These are phyloP conservation scores for Debaryomycetaceae sp. DNA, from an alignment of 1,139 yeast species.

Conservation along the genomic window DNA sequence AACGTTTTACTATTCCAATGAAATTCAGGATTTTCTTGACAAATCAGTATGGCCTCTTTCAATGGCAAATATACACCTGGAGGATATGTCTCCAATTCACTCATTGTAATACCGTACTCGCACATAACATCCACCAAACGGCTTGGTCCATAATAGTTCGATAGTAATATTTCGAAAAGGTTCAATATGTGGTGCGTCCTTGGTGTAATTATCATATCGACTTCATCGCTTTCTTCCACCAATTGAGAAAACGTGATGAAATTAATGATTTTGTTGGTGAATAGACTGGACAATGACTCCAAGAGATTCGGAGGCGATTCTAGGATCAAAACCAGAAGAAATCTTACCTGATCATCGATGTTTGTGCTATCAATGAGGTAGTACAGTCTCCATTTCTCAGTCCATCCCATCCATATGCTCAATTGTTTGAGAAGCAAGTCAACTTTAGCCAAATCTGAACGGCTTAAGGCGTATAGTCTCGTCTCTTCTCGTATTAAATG, in stretches of 20 bases:
- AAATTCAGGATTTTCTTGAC: slow-evolving; percentile 55
- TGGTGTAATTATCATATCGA: slow-evolving; percentile 64
- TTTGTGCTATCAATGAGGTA: slow-evolving; percentile 35
- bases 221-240: slow-evolving; percentile 58
- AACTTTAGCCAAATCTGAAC: slow-evolving; percentile 33
- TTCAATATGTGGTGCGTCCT: slow-evolving; percentile 56
- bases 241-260: slow-evolving; percentile 68
- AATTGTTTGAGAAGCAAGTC: slow-evolving; percentile 59
- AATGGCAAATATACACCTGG: slow-evolving; percentile 67
- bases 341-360: slow-evolving; percentile 23
- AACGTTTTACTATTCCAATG: slow-evolving; percentile 51
- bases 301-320: slow-evolving; percentile 54
- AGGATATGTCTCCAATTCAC: slow-evolving; percentile 68
- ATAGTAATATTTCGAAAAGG: slow-evolving; percentile 60
- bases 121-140: slow-evolving; percentile 60
- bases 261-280: slow-evolving; percentile 42
- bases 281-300: slow-evolving; percentile 52
- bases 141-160: slow-evolving; percentile 47
- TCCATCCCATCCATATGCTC: slow-evolving; percentile 74
- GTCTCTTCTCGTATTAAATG: slow-evolving; percentile 79
- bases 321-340: slow-evolving; percentile 43
- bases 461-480: slow-evolving; percentile 51
- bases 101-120: slow-evolving; percentile 47
- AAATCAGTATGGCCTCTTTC: slow-evolving; percentile 52
- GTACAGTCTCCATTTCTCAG: slow-evolving; percentile 57